A percentile compares a stretch with the other conserved stretches of the same genome.
These are phyloP conservation scores for Sonneratia alba DNA, from an alignment of 345 rosid species.

Conservation along the genomic window DNA sequence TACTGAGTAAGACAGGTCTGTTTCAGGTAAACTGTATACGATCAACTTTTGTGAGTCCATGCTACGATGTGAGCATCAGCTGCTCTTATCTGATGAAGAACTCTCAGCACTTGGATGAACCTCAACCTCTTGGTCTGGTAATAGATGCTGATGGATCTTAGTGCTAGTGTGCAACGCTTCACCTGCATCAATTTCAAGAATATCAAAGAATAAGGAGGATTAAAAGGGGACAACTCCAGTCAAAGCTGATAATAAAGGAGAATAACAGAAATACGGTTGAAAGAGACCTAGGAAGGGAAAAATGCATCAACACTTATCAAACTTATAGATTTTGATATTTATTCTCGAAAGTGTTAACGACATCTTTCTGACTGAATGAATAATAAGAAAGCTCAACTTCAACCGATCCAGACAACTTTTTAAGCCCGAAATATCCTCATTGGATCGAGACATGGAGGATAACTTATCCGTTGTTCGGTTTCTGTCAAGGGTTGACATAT, in stretches of 20 bases:
- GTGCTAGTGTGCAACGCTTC: neutral
- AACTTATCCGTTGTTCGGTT: neutral
- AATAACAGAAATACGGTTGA: neutral
- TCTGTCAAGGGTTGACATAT: neutral
- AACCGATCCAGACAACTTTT: neutral
- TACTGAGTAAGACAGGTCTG: slow-evolving; percentile 30
- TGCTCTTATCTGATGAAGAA: slow-evolving; percentile 3
- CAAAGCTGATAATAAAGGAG: neutral
- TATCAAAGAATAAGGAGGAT: no score
- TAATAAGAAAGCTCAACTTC: neutral
- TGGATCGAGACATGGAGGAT: neutral
- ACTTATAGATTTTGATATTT: neutral
- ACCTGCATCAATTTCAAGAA: neutral
- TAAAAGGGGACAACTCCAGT: neutral
- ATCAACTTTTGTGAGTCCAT: slow-evolving; percentile 43
- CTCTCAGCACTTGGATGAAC: neutral
- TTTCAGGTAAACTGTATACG: slow-evolving; percentile 28
- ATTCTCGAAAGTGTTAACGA: neutral
- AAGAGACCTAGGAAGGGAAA: neutral
- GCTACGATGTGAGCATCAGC: slow-evolving; percentile 21
- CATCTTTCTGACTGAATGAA: neutral
- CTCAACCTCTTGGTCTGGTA: neutral
- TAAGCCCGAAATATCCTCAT: neutral
- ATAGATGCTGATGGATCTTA: neutral
- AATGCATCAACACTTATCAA: neutral